Base-by-base conservation (phyloP, 306 rosid species). In the Amphicarpaea edgeworthii region DNA sequence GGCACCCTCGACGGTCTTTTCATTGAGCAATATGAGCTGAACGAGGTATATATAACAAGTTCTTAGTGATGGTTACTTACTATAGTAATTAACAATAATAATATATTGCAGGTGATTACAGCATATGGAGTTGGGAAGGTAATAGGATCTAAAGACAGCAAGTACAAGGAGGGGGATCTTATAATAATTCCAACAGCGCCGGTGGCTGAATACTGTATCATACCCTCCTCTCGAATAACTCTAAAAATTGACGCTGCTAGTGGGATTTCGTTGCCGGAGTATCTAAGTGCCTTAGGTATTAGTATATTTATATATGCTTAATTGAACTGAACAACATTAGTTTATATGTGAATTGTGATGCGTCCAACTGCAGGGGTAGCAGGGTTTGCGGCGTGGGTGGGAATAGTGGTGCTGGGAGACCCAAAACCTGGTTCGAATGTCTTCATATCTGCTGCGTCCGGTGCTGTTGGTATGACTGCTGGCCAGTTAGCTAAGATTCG, bases 301-400 rank as follows among this genome's bases (percentile, higher is more conserved):
- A n/a, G n/a, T n/a, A n/a, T n/a, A n/a, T n/a, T n/a, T n/a, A n/a
- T n/a, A n/a, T n/a, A n/a, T n/a, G n/a, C n/a, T n/a, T n/a, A n/a
- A n/a, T n/a, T n/a, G n/a, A n/a, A n/a, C n/a, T n/a, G n/a, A n/a
- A n/a, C n/a, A n/a, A n/a, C n/a, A n/a, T n/a, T n/a, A n/a, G n/a
- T n/a, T n/a, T n/a, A n/a, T n/a, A n/a, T n/a, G n/a, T n/a, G n/a
- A n/a, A n/a, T n/a, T n/a, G 32, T 28, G 32, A 28, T 28, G 32
- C 32, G 15, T n/a, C n/a, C n/a, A n/a, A n/a, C n/a, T 11, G 47
- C 40, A 88, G 96, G 90, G 38, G 17, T 85, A 0, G 89, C 90
- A 0, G 96, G 96, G 26, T 86, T 86, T 79, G 92, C 92, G 0
- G 96, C 96, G 20, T 90, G 90, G 96, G 69, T 90, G 41, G 90